Evolutionary conservation across 2,329 filamentous ascomycete genomes (phyloP).

Genomic region (Rhinocladiella similis): DNA sequence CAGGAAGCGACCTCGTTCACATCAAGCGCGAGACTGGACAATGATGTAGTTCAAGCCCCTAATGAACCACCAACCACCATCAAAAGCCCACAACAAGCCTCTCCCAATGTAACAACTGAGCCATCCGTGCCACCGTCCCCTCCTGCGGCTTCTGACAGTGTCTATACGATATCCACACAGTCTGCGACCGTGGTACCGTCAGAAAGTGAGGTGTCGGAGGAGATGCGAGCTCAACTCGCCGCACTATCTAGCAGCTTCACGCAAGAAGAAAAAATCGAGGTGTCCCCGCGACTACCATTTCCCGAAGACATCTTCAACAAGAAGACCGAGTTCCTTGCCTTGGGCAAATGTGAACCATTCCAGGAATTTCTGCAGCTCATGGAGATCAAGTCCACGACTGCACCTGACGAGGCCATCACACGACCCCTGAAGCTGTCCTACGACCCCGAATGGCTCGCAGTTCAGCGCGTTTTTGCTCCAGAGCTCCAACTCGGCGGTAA

Average conservation of each 20-base stretch:
- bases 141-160: background rate
- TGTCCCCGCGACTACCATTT: constrained; percentile 60
- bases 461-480: constrained; percentile 76
- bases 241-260: constrained; percentile 62
- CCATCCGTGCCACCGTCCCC: background rate
- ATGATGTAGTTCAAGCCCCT: background rate
- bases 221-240: constrained; percentile 72
- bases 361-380: constrained; percentile 81
- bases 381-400: constrained; percentile 56
- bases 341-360: constrained; percentile 85
- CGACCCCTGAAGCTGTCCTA: constrained; percentile 68
- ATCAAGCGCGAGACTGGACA: background rate
- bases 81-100: background rate
- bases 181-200: constrained; percentile 35
- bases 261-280: constrained; percentile 36
- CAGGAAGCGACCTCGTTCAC: constrained; percentile 1
- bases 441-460: constrained; percentile 93
- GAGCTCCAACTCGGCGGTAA: constrained; percentile 67
- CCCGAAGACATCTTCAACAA: constrained; percentile 75
- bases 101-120: background rate
- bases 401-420: constrained; percentile 30
- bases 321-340: constrained; percentile 77
- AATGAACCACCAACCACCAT: background rate
- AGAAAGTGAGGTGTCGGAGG: constrained; percentile 53
- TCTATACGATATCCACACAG: constrained; percentile 18